These are phyloP conservation scores for Stachybotrys echinatus DNA, from an alignment of 2,329 filamentous ascomycete species.

Conservation along the genomic window DNA sequence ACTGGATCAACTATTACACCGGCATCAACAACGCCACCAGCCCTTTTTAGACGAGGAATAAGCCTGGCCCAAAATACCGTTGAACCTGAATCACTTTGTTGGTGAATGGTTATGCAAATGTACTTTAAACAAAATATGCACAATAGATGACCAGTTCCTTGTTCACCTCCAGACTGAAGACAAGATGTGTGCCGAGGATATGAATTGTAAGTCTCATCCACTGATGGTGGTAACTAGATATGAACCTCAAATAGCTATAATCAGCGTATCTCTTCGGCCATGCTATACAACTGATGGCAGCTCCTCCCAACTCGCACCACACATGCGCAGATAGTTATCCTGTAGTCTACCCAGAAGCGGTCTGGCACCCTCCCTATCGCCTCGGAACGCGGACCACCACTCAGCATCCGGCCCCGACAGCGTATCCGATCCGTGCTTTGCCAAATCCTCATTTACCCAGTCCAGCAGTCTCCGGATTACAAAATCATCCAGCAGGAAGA, in stretches of 20 bases:
- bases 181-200: no score
- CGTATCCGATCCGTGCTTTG: background rate
- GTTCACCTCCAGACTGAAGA: no score
- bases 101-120: no score
- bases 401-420: background rate
- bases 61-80: no score
- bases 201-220: no score
- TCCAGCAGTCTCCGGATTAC: background rate
- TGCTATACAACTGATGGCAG: background rate
- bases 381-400: background rate
- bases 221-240: no score
- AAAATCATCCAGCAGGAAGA: background rate
- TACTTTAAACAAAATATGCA: no score
- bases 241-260: background rate
- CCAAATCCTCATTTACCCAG: background rate
- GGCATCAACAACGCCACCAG: conserved; percentile 24
- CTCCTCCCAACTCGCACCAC: background rate
- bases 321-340: background rate
- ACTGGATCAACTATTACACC: conserved; percentile 58
- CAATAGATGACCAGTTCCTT: no score
- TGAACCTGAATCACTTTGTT: no score
- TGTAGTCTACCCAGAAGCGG: background rate
- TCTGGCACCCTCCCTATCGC: background rate
- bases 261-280: background rate
- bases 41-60: background rate